Percentiles rank a stretch among this genome's conserved stretches.
Conservation (phyloP, 106 monocot genomes). For the Iris macrosiphon region DNA sequence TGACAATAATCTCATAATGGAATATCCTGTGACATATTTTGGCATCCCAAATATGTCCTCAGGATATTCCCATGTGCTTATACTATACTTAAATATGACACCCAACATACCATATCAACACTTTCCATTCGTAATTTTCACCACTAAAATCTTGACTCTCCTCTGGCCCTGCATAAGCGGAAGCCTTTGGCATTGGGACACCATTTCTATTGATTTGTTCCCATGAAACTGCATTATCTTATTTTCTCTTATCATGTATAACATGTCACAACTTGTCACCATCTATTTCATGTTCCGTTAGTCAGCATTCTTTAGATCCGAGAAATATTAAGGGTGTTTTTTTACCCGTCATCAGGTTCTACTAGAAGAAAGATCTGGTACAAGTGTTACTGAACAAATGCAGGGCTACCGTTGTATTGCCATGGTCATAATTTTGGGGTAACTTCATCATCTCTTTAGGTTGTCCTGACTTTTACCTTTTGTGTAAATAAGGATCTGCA, state of each 20-base stretch:
- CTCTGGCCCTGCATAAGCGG: too few relatives aligned
- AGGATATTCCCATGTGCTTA: too few relatives aligned
- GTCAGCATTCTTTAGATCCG: too few relatives aligned
- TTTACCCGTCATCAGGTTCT: conserved; percentile 47
- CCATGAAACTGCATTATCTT: neutral
- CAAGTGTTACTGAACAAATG: conserved; percentile 60
- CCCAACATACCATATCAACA: too few relatives aligned
- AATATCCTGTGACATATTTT: too few relatives aligned
- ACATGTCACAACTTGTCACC: too few relatives aligned
- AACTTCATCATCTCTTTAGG: conserved; percentile 6
- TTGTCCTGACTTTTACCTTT: neutral
- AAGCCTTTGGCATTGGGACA: neutral
- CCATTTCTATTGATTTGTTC: neutral
- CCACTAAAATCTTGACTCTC: neutral
- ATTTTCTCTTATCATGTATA: too few relatives aligned
- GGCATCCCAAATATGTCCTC: too few relatives aligned
- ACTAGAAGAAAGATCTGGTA: conserved; percentile 46
- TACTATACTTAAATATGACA: too few relatives aligned
- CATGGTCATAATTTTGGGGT: conserved; percentile 85
- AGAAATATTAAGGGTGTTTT: too few relatives aligned
- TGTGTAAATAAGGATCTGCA: neutral
- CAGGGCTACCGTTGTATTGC: conserved; percentile 75
- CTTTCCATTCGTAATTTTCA: neutral
- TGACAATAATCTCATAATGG: too few relatives aligned
- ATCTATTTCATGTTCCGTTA: too few relatives aligned